phyloP scores from a whole-genome alignment of 2,329 filamentous ascomycete genomes.

The Ceratocystis harringtonii region DNA sequence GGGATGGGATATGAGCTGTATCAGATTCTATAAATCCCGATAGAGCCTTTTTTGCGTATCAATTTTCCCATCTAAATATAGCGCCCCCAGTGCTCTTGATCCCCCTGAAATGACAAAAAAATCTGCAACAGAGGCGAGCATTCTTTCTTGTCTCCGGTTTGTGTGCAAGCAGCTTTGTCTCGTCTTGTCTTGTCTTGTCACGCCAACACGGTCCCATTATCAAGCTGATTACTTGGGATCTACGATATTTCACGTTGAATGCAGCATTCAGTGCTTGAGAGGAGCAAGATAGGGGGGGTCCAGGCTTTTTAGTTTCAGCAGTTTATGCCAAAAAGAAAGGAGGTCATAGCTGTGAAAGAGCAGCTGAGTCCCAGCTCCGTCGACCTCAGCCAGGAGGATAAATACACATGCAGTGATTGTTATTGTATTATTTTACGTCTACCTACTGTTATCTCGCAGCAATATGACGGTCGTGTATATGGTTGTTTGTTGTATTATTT shows the following conservation, averaged over 20 bases:
- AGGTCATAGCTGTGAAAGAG: not conserved
- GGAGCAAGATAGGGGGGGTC: not conserved
- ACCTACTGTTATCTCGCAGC: too few relatives aligned
- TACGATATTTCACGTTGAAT: too few relatives aligned
- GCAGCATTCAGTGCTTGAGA: not conserved
- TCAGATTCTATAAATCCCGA: constrained; percentile 1
- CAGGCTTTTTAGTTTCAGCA: not conserved
- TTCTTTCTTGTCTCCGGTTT: not conserved
- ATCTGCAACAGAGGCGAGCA: not conserved
- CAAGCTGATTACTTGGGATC: too few relatives aligned
- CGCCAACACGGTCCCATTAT: too few relatives aligned
- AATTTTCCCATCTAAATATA: not conserved
- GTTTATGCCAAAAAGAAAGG: not conserved
- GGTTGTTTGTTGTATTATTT: too few relatives aligned
- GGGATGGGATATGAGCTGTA: not conserved
- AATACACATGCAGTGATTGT: too few relatives aligned
- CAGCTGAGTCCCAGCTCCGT: not conserved
- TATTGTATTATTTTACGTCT: too few relatives aligned
- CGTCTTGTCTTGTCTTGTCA: too few relatives aligned
- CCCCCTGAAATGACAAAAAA: not conserved
- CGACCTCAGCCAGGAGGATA: too few relatives aligned
- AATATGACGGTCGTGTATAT: too few relatives aligned
- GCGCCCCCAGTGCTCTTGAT: not conserved
- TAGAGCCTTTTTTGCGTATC: not conserved
- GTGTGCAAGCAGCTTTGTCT: not conserved